These are phyloP conservation scores for Macrotyloma uniflorum DNA, from an alignment of 306 rosid species.

Conservation along the genomic window DNA sequence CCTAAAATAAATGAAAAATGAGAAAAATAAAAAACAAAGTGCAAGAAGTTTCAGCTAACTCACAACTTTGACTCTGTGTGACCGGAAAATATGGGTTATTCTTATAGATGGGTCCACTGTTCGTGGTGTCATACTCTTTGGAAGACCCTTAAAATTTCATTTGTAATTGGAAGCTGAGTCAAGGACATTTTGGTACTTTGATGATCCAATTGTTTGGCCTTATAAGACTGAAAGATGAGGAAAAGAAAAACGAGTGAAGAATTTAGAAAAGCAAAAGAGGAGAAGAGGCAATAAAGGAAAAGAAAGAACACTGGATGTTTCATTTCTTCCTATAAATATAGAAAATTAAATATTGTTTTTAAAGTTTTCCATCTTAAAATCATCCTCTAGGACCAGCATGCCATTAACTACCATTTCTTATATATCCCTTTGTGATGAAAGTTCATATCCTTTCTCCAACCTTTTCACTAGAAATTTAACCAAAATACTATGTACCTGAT, in stretches of 20 bases:
- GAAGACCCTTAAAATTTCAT: background rate
- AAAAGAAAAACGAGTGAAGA: constrained; percentile 30
- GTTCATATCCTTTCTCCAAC: background rate
- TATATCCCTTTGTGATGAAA: background rate
- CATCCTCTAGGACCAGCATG: background rate
- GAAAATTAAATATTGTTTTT: too few species aligned
- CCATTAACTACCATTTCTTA: background rate
- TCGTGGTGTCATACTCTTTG: constrained; percentile 27
- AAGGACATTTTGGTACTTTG: constrained; percentile 29
- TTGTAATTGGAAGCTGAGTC: background rate
- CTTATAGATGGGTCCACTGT: constrained; percentile 2
- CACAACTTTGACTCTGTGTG: background rate
- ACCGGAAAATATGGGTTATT: constrained; percentile 27
- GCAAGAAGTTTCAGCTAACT: background rate
- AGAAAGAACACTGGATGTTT: constrained; percentile 8
- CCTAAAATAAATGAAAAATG: too few species aligned
- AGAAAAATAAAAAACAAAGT: too few species aligned
- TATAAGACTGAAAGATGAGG: background rate
- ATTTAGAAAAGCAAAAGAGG: constrained; percentile 35
- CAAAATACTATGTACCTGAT: background rate
- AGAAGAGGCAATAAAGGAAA: constrained; percentile 31
- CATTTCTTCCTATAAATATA: background rate
- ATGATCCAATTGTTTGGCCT: background rate
- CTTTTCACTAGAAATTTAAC: background rate
- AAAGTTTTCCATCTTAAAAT: background rate